Evolutionary conservation across 192 early-diverging fungal genomes (phyloP), one percentile per base, ranked within the genome.

Genomic region (Cetraspora pellucida): DNA sequence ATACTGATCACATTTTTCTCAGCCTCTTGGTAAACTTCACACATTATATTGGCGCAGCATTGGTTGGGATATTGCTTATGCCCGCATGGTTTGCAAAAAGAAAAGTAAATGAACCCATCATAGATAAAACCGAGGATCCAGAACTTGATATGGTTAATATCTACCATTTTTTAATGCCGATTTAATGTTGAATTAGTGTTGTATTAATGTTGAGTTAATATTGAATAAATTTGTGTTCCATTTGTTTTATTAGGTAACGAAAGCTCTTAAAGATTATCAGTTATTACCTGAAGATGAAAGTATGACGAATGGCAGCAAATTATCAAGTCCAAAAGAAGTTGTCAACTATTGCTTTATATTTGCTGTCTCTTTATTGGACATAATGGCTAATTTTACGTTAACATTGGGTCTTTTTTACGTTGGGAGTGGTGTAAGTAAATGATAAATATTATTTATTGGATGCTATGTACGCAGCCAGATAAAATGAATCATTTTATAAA

Each of bases 351-450:
- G 52, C 31, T 67, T 72, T 6, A 72, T 86, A 17, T 71, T 82
- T 7, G 75, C 74, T 59, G n/a, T 80, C 17, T 67, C 87, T 2
- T 46, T 81, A 4, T 80, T 89, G 72, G 88, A 89, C 77, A 82
- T 87, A 5, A 69, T 86, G 57, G 88, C 85, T 17, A 88, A 88
- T 55, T 86, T 85, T 59, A 76, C 81, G 30, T 83, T 88, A 1
- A 89, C 87, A 3, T 59, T 89, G 60, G 88, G 87, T 9, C 88
- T 89, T 71, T 85, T 85, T 30, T 82, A 86, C 58, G 79, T 89
- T 49, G 88, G 88, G 11, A 88, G 87, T 77, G 88, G 88, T 49
- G 88, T 89, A 85, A 83, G 82, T 30, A 11, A 17, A 25, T 46
- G 0, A 25, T 31, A 46, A 2, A 67, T 6, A 21, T 7, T 37